Evolutionary conservation across 1,139 yeast genomes (phyloP).

Genomic region (Pichia sp.): DNA sequence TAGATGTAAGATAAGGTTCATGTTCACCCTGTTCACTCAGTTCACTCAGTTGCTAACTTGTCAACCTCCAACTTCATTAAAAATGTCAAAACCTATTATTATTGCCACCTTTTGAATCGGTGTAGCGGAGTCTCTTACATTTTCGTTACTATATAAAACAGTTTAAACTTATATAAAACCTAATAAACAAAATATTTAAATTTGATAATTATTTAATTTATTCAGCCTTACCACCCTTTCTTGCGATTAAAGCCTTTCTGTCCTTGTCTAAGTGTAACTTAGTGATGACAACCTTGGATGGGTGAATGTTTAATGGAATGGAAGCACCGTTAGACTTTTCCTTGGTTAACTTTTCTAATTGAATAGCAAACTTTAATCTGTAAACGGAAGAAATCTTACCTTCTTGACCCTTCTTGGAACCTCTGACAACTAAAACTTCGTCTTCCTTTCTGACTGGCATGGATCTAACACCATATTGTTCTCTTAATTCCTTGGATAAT

Average conservation of each 20-base stretch:
- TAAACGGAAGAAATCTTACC: conserved; percentile 97
- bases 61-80: no score
- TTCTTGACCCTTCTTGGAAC: conserved; percentile 99
- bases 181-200: conserved; percentile 1
- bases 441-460: conserved; percentile 99
- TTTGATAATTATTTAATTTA: conserved; percentile 24
- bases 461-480: conserved; percentile 92
- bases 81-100: no score
- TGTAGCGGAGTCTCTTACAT: no score
- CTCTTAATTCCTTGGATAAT: conserved; percentile 97
- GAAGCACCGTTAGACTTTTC: conserved; percentile 99
- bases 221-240: conserved; percentile 85
- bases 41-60: no score
- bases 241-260: conserved; percentile 94
- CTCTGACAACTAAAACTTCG: conserved; percentile 93
- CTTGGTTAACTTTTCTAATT: conserved; percentile 95
- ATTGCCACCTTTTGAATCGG: no score
- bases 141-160: background rate
- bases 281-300: conserved; percentile 98
- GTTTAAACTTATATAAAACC: background rate
- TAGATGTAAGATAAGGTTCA: no score
- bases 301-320: conserved; percentile 95
- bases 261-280: conserved; percentile 97
- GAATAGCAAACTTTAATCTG: conserved; percentile 97
- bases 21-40: no score